Base-by-base conservation (phyloP, 352 stramenopile genomes). In the Phytophthora vignae region DNA sequence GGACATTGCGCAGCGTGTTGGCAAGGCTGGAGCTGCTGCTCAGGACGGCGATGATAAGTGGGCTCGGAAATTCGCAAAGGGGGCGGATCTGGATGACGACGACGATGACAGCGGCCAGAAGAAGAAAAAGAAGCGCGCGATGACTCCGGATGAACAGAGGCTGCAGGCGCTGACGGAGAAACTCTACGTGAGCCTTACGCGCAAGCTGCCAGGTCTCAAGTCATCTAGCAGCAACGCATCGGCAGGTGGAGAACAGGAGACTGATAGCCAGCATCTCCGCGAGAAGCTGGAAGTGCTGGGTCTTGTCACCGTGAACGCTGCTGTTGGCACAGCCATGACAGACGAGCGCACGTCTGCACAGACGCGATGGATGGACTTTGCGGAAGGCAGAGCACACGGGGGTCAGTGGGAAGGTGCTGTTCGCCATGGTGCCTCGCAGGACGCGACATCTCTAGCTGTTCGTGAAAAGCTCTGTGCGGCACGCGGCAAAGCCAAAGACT, bases 351-450 rank as follows among this genome's bases (percentile, higher is more conserved):
- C 90, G 9, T 85, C 87, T 15, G 91, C 91, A 22, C 84, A 94
- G 64, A 97, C 91, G 17, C 82, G 79, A 57, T 97, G 88, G 89
- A 85, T 97, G 57, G 91, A 97, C 64, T 72, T 59, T n/a, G 84
- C 87, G 0, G 40, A 64, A 12, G 88, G 81, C 14, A 52, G 33
- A 50, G 42, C 55, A 25, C 81, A 89, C 42, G 84, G 88, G 17
- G 90, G 84, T 2, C 66, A 82, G 8, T 97, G 90, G 90, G 63
- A 79, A 40, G 91, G 90, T n/a, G 29, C 19, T 11, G 70, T 92
- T 2, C 86, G 91, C 15, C 85, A 91, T 60, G 91, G 91, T 10
- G 88, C 91, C 0, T 88, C 83, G 21, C 96, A 92, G 67, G 89
- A 96, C 63, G 66, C 56, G 7, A 76, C 81, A 36, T 97, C 90